Conservation (phyloP, 2,329 filamentous ascomycete genomes). For the Aspergillus fructus region DNA sequence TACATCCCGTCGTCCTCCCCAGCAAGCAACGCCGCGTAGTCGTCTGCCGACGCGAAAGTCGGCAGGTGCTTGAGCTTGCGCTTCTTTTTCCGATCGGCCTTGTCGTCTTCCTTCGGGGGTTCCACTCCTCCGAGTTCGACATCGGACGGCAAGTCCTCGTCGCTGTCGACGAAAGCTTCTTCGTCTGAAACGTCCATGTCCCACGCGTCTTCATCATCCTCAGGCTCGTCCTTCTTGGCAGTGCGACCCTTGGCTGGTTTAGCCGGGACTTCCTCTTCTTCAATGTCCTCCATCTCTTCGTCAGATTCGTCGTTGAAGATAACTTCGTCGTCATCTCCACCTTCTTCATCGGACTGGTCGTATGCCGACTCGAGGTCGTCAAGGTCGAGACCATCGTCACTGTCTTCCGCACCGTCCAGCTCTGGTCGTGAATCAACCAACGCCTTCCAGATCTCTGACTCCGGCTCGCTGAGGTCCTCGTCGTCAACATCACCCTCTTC, state of each 20-base stretch:
- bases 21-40: constrained; percentile 83
- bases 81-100: constrained; percentile 59
- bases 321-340: constrained; percentile 46
- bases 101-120: constrained; percentile 39
- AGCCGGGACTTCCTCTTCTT: constrained; percentile 49
- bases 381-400: constrained; percentile 59
- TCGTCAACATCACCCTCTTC: constrained; percentile 38
- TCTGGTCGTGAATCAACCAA: constrained; percentile 79
- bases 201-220: constrained; percentile 54
- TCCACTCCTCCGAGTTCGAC: constrained; percentile 46
- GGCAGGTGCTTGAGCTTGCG: constrained; percentile 87
- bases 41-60: constrained; percentile 88
- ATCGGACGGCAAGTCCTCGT: constrained; percentile 55
- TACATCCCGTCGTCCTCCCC: constrained; percentile 60
- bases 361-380: constrained; percentile 55
- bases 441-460: constrained; percentile 89
- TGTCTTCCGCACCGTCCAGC: constrained; percentile 59
- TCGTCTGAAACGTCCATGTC: constrained; percentile 49
- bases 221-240: constrained; percentile 42
- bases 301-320: constrained; percentile 50
- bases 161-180: constrained; percentile 51
- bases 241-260: constrained; percentile 28
- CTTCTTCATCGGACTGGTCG: constrained; percentile 42
- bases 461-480: constrained; percentile 55
- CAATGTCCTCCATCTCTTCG: constrained; percentile 47